phyloP scores from a whole-genome alignment of 805 yeast genomes.

The Sugiyamaella americana region DNA sequence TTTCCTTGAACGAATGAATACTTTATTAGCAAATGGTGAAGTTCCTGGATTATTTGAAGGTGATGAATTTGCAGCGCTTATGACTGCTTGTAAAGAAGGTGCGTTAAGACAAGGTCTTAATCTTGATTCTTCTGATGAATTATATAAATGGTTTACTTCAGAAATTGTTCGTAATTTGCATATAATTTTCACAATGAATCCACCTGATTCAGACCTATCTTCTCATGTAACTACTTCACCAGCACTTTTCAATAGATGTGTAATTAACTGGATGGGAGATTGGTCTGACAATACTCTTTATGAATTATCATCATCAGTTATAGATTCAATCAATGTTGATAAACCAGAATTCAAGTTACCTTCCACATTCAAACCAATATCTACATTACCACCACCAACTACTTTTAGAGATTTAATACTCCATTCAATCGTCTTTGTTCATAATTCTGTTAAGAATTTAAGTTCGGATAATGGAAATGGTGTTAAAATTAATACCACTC shows the following conservation, averaged over 20 bases:
- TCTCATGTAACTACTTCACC: conserved; percentile 66
- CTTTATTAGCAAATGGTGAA: conserved; percentile 88
- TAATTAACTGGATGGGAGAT: conserved; percentile 80
- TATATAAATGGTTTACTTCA: conserved; percentile 65
- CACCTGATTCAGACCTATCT: conserved; percentile 36
- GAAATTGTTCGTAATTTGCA: conserved; percentile 70
- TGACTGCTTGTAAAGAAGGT: conserved; percentile 50
- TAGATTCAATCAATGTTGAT: conserved; percentile 49
- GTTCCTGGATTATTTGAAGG: conserved; percentile 83
- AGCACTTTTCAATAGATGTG: conserved; percentile 85
- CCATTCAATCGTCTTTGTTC: conserved; percentile 43
- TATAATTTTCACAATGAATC: conserved; percentile 70
- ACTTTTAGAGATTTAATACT: conserved; percentile 42
- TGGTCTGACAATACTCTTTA: conserved; percentile 54
- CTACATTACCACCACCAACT: conserved; percentile 5
- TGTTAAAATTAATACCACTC: conserved; percentile 29
- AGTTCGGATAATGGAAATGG: neutral
- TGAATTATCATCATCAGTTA: conserved; percentile 43
- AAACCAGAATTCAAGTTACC: conserved; percentile 39
- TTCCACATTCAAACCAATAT: conserved; percentile 9
- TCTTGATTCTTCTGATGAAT: conserved; percentile 62
- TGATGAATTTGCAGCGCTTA: conserved; percentile 52
- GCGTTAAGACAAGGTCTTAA: conserved; percentile 54
- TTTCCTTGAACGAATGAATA: conserved; percentile 86
- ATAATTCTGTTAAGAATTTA: conserved; percentile 26